Evolutionary conservation across 768 basidiomycete species (phyloP).

Genomic region (Leccinum ochraceum): DNA sequence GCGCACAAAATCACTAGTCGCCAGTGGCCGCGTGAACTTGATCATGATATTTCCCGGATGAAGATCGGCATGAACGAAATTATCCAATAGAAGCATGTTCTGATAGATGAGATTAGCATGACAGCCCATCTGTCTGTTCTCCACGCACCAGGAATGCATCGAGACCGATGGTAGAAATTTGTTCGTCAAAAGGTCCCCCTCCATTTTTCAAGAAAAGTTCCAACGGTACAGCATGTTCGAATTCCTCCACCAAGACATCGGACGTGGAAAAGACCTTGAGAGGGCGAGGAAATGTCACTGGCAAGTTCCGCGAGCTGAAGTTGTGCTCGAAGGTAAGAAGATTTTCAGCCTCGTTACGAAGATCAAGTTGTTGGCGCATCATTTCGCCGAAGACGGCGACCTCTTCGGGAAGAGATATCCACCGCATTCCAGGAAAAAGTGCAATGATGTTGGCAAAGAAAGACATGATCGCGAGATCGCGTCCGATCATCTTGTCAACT

Average conservation of each 20-base stretch:
- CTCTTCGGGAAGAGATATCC: conserved; percentile 95
- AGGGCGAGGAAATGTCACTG: conserved; percentile 89
- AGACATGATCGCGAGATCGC: conserved; percentile 94
- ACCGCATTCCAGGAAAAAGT: conserved; percentile 88
- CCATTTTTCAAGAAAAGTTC: conserved; percentile 87
- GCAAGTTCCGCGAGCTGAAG: conserved; percentile 75
- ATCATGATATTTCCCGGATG: conserved; percentile 98
- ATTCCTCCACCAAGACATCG: conserved; percentile 90
- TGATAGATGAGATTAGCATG: conserved; percentile 32
- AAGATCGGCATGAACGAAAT: conserved; percentile 92
- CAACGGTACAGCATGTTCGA: conserved; percentile 86
- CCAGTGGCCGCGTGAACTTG: conserved; percentile 89
- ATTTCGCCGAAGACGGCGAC: conserved; percentile 92
- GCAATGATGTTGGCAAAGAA: conserved; percentile 84
- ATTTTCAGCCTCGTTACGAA: conserved; percentile 89
- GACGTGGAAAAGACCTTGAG: conserved; percentile 77
- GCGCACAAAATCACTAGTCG: conserved; percentile 61
- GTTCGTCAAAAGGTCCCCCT: conserved; percentile 87
- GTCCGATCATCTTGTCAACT: conserved; percentile 75
- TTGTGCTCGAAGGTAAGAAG: conserved; percentile 82
- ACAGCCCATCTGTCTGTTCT: background rate
- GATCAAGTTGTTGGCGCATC: conserved; percentile 95
- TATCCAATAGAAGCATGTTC: conserved; percentile 98
- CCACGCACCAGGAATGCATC: conserved; percentile 88
- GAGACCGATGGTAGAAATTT: conserved; percentile 88